Base-by-base conservation (phyloP, 441 rosid genomes). In the Viola pubescens region DNA sequence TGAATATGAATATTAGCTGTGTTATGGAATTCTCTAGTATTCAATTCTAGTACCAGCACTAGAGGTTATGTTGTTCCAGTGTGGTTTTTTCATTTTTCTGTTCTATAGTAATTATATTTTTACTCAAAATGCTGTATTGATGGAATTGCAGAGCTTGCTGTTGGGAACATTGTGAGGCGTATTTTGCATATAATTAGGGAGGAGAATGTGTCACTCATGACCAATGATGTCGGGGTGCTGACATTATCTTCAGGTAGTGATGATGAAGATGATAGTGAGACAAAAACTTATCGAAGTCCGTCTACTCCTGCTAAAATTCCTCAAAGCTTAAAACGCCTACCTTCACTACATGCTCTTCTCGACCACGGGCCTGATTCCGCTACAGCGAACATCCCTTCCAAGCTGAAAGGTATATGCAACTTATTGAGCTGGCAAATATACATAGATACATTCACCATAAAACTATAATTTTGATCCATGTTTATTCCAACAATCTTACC, bases 181-280 rank as follows among this genome's bases (percentile, higher is more conserved):
- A 83, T 86, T 70, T 77, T 88, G 79, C 82, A 88, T 69, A 84
- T 86, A 50, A 81, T 88, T 58, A 82, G 94, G 59, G 96, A 86
- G 74, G 94, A 88, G 70, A 83, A 84, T 76, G 79, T 82, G 26
- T 79, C 91, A 44, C 66, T 84, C 12, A 60, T 80, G 7, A 75
- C 80, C 4, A 85, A 79, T 68, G 81, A 83, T 40, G 70, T 82
- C 67, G 77, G 63, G 67, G 89, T 79, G 58, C 58, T 88, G 70
- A 78, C 68, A 4, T 82, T 62, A 58, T 83, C 90, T 75, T 12
- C 51, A 43, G 13, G 9, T 9, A 9, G 26, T 44, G 89, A 80
- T 41, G 86, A 82, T 38, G 81, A 75, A 14, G 83, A 67, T 61
- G 76, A 73, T 54, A 63, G 60, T 58, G 76, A 75, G 65, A 66